These are phyloP conservation scores for Gentiana macrophylla DNA, from an alignment of 257 asterid species.

Conservation along the genomic window DNA sequence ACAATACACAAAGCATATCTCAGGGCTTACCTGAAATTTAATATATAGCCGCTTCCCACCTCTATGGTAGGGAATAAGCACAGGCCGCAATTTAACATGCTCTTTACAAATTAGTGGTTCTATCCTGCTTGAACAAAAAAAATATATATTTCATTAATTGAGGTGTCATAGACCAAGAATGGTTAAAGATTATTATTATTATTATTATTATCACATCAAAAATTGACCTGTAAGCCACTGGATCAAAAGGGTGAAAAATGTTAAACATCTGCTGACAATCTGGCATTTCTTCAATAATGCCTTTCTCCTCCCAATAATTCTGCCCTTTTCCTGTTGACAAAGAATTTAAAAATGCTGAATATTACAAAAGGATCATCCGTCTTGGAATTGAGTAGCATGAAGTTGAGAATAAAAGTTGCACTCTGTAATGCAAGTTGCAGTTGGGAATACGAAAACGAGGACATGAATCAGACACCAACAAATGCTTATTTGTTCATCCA, in stretches of 20 bases:
- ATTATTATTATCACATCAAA: constrained; percentile 1
- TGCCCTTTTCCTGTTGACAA: constrained; percentile 59
- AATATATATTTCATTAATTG: background rate
- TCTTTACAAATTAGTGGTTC: constrained; percentile 95
- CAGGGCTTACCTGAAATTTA: constrained; percentile 60
- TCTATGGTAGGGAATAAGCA: constrained; percentile 84
- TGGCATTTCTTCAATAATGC: constrained; percentile 82
- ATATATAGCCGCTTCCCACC: constrained; percentile 92
- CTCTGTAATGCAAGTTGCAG: no score
- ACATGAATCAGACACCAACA: no score
- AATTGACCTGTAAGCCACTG: constrained; percentile 83
- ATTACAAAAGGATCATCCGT: background rate
- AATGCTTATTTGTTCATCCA: no score
- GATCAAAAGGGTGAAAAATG: constrained; percentile 96
- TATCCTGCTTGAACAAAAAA: constrained; percentile 35
- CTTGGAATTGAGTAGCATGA: background rate
- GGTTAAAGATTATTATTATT: background rate
- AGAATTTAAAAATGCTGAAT: constrained; percentile 15
- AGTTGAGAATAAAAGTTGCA: no score
- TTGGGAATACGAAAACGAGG: no score
- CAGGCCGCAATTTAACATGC: constrained; percentile 53
- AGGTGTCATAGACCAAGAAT: constrained; percentile 6
- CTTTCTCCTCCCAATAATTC: constrained; percentile 78
- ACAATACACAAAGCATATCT: constrained; percentile 1
- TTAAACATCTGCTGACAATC: constrained; percentile 87